A percentile compares a stretch with the other conserved stretches of the same genome.
Evolutionary conservation across 257 asterid genomes (phyloP).

Genomic region (Ballota nigra): DNA sequence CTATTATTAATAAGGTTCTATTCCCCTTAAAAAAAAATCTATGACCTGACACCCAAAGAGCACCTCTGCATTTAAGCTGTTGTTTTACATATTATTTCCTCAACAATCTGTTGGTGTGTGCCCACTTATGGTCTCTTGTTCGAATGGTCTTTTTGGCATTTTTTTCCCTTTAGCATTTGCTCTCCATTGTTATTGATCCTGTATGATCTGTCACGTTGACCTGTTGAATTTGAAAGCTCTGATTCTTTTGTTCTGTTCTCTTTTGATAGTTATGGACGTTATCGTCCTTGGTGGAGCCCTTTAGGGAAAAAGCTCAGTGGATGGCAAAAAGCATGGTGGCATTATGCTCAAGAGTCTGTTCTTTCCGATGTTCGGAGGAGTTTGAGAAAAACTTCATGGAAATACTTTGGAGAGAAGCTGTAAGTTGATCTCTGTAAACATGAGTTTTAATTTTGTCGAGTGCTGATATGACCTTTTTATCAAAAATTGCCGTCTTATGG

Average conservation of each 20-base stretch:
- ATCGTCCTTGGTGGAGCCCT: constrained; percentile 95
- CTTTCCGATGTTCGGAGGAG: constrained; percentile 77
- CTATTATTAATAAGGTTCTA: too few relatives aligned
- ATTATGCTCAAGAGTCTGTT: constrained; percentile 84
- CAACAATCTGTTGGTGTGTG: neutral
- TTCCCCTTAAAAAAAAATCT: too few relatives aligned
- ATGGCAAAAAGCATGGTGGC: constrained; percentile 98
- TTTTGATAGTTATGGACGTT: constrained; percentile 75
- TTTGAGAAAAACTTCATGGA: constrained; percentile 89
- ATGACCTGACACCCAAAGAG: neutral
- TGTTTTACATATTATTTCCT: constrained; percentile 3
- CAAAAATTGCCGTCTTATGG: neutral
- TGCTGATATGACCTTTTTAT: constrained; percentile 18
- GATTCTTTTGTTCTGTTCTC: constrained; percentile 20
- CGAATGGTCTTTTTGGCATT: neutral
- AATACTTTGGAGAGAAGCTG: constrained; percentile 91
- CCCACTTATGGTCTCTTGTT: neutral
- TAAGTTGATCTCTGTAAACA: constrained; percentile 43
- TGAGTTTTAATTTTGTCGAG: constrained; percentile 12
- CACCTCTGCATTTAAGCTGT: neutral
- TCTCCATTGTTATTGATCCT: constrained; percentile 4
- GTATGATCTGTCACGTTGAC: constrained; percentile 12
- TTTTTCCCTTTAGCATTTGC: constrained; percentile 4
- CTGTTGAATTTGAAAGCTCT: constrained; percentile 14
- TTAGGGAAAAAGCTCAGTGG: constrained; percentile 64